phyloP scores from a whole-genome alignment of 371 early-diverging fungal species.

The Mortierella sp. region DNA sequence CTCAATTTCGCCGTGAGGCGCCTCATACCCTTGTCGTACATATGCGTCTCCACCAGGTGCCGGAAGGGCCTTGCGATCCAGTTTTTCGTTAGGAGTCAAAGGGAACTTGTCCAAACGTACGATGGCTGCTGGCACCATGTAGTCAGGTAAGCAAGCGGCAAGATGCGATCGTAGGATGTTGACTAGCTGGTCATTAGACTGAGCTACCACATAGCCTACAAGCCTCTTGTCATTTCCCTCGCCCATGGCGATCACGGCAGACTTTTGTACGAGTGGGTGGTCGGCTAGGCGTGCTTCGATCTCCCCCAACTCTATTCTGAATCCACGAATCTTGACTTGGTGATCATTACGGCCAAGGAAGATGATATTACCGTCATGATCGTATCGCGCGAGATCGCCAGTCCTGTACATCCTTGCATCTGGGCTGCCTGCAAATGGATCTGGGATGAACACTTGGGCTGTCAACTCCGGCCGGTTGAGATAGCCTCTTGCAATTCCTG shows the following conservation, averaged over 20 bases:
- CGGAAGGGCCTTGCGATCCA: neutral
- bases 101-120: no score
- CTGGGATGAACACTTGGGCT: slow-evolving; percentile 17
- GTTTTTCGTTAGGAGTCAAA: no score
- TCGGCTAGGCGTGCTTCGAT: slow-evolving; percentile 26
- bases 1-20: slow-evolving; percentile 11
- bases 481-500: slow-evolving; percentile 44
- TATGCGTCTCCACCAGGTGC: neutral
- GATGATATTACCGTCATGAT: slow-evolving; percentile 49
- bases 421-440: slow-evolving; percentile 1
- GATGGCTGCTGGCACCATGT: slow-evolving; percentile 28
- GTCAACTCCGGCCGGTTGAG: slow-evolving; percentile 38
- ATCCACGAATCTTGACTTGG: slow-evolving; percentile 59
- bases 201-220: slow-evolving; percentile 10
- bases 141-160: slow-evolving; percentile 12
- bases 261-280: slow-evolving; percentile 15
- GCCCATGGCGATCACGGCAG: slow-evolving; percentile 8
- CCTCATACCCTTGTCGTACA: slow-evolving; percentile 4
- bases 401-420: slow-evolving; percentile 51
- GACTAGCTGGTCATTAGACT: neutral
- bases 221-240: slow-evolving; percentile 9
- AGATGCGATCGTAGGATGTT: slow-evolving; percentile 6
- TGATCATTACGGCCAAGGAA: slow-evolving; percentile 42
- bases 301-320: slow-evolving; percentile 58
- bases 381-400: slow-evolving; percentile 53